Evolutionary conservation across 108 stramenopile genomes (phyloP), one percentile per base, ranked within the genome.

Genomic region (Ochromonas danica): DNA sequence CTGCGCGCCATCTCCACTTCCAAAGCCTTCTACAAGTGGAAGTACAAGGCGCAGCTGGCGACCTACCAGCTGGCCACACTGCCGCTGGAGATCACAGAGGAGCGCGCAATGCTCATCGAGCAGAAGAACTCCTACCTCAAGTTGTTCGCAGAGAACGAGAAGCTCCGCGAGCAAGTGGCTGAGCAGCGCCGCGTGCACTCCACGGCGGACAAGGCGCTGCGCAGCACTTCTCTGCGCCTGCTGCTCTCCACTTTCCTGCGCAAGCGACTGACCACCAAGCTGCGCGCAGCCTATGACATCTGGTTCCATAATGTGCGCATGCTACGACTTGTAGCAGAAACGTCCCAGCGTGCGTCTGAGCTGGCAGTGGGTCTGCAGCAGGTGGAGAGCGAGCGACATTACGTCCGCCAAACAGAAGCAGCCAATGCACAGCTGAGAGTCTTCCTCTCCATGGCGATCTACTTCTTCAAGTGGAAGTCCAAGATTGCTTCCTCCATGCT

Each of bases 401-500:
- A 67, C 31, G 63, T 67, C 31, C 17, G 31, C 17, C 6, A 67
- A 31, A 67, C 31, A 31, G 33, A 67, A 67, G 35, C 17, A 10
- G 17, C 6, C 3, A 67, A 67, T 67, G 30, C 31, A 10, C 3
- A 67, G 25, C 31, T 67, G 31, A 28, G 31, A 6, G 6, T 67
- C 10, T 14, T 33, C 25, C 31, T 67, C 3, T 3, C 33, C 6
- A 28, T 67, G 33, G 25, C 31, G 33, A 33, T 67, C 17, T 67
- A 67, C 31, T 67, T 67, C 31, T 67, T 31, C 31, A 67, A 67
- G 31, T 67, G 63, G 63, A 67, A 67, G 31, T 67, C 63, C 14
- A 67, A 67, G 31, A 36, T 33, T 31, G 63, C 63, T 67, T 36
- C 35, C 25, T 31, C 17, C 3, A 67, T 33, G 10, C 63, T 67